Evolutionary conservation across 2,329 filamentous ascomycete species (phyloP).

Genomic region (Raffaelea deltoideospora): DNA sequence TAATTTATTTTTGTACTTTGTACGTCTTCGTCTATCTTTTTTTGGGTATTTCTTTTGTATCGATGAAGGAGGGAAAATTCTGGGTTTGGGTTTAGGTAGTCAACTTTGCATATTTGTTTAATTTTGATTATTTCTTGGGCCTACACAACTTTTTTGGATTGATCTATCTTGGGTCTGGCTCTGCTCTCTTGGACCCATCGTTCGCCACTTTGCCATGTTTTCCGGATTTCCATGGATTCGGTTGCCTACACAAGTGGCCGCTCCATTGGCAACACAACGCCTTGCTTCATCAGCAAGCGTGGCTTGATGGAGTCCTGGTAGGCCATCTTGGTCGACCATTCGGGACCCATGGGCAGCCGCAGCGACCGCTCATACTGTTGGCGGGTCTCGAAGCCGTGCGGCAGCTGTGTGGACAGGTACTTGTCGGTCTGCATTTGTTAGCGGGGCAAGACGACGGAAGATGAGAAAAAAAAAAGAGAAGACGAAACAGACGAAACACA

Average conservation of each 20-base stretch:
- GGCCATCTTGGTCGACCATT: slow-evolving; percentile 93
- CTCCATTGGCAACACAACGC: slow-evolving; percentile 74
- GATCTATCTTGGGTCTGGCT: too few relatives aligned
- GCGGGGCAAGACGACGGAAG: slow-evolving; percentile 7
- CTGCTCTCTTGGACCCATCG: too few relatives aligned
- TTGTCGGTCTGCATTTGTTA: slow-evolving; percentile 50
- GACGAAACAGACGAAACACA: background rate
- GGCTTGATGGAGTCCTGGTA: slow-evolving; percentile 86
- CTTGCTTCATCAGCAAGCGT: slow-evolving; percentile 78
- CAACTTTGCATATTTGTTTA: too few relatives aligned
- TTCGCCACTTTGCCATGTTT: too few relatives aligned
- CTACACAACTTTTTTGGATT: too few relatives aligned
- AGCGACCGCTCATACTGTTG: slow-evolving; percentile 85
- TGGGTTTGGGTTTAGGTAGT: too few relatives aligned
- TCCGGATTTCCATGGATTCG: too few relatives aligned
- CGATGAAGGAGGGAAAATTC: too few relatives aligned
- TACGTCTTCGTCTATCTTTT: too few relatives aligned
- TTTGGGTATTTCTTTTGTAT: too few relatives aligned
- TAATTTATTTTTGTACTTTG: too few relatives aligned
- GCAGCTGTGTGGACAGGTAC: slow-evolving; percentile 71
- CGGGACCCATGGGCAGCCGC: slow-evolving; percentile 73
- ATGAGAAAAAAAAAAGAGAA: background rate
- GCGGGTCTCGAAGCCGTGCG: slow-evolving; percentile 76
- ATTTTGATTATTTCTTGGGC: too few relatives aligned
- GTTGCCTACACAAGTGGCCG: slow-evolving; percentile 44